Conservation (phyloP, 2,329 filamentous ascomycete genomes). For the Fusarium humuli region DNA sequence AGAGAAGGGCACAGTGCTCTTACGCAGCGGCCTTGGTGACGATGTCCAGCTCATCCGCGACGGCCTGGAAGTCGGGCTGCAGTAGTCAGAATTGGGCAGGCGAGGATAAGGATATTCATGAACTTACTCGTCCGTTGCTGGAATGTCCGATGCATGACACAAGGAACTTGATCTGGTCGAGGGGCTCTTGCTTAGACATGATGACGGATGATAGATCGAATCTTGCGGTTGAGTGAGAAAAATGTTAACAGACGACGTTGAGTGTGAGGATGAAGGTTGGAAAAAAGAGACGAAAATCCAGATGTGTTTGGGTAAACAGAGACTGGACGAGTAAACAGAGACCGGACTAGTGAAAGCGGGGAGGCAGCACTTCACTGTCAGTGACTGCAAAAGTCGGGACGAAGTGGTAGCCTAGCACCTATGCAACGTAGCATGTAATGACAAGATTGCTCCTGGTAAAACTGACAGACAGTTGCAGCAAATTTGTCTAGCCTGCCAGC, state of each 20-base stretch:
- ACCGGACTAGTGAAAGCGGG: background rate
- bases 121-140: conserved; percentile 67
- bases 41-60: conserved; percentile 73
- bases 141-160: conserved; percentile 73
- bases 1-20: conserved; percentile 47
- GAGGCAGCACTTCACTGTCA: background rate
- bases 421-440: too few species aligned
- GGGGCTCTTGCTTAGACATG: conserved; percentile 65
- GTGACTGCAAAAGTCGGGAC: conserved; percentile 10
- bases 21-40: conserved; percentile 77
- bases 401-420: background rate
- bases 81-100: background rate
- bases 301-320: background rate
- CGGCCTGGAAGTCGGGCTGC: conserved; percentile 73
- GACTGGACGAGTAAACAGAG: background rate
- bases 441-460: too few species aligned
- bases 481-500: background rate
- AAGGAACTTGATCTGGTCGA: conserved; percentile 72
- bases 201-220: conserved; percentile 44
- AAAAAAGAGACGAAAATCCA: background rate
- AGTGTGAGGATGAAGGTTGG: background rate
- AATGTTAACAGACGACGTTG: background rate
- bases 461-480: background rate
- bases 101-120: background rate
- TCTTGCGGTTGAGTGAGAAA: background rate